Conservation (phyloP, 2,329 filamentous ascomycete genomes). For the Hypocrella siamensis region DNA sequence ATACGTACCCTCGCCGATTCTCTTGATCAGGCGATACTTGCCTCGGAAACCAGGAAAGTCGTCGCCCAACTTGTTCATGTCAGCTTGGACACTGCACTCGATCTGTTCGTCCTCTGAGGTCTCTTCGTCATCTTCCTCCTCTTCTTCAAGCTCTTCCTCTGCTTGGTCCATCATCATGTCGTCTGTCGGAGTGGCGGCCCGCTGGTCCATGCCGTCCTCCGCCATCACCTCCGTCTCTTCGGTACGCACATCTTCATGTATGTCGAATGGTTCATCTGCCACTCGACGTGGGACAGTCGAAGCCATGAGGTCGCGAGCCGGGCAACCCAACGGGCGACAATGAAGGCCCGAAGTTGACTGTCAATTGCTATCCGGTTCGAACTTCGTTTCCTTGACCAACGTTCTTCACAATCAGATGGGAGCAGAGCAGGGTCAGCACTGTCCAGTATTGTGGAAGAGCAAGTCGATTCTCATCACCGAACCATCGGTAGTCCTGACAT, state of each 20-base stretch:
- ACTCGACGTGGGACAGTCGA: slow-evolving; percentile 1
- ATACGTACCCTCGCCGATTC: slow-evolving; percentile 84
- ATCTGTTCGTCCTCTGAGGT: slow-evolving; percentile 45
- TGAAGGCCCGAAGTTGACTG: too few species aligned
- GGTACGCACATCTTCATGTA: slow-evolving; percentile 33
- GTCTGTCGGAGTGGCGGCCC: slow-evolving; percentile 12
- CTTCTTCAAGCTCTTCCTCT: slow-evolving; percentile 18
- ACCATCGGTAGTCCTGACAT: too few species aligned
- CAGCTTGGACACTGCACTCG: slow-evolving; percentile 56
- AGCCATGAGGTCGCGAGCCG: too few species aligned
- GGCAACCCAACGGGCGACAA: too few species aligned
- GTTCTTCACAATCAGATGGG: too few species aligned
- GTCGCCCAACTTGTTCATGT: slow-evolving; percentile 73
- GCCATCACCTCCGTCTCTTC: slow-evolving; percentile 34
- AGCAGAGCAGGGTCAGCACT: too few species aligned
- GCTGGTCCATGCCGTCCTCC: slow-evolving; percentile 19
- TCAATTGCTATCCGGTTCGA: too few species aligned
- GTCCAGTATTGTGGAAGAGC: too few species aligned
- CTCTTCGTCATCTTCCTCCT: slow-evolving; percentile 24
- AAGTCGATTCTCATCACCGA: too few species aligned
- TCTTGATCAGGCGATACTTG: slow-evolving; percentile 81
- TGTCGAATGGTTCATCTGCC: slow-evolving; percentile 25
- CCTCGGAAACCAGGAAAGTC: slow-evolving; percentile 73
- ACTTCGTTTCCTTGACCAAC: too few species aligned
- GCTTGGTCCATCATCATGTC: slow-evolving; percentile 9